Conservation (phyloP, 768 basidiomycete genomes). For the Exidia glandulosa region DNA sequence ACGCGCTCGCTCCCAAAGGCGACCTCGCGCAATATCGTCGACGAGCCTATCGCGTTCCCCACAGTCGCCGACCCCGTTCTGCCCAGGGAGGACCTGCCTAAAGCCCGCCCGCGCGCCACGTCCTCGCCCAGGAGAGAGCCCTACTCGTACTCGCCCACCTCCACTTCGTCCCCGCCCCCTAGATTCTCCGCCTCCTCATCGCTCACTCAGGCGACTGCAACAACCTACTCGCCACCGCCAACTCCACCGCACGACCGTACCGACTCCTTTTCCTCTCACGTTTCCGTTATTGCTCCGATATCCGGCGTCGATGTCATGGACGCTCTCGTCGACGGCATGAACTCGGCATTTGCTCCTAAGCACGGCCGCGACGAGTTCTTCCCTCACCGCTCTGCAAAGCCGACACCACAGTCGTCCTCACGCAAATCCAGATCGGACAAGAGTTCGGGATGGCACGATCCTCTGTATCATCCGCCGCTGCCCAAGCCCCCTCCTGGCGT, state of each 20-base stretch:
- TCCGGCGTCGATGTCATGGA: slow-evolving; percentile 75
- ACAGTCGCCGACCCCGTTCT: not conserved
- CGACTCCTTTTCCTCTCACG: slow-evolving; percentile 12
- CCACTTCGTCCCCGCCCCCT: not conserved
- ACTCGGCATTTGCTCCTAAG: slow-evolving; percentile 28
- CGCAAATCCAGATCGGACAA: slow-evolving; percentile 38
- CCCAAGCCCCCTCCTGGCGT: slow-evolving; percentile 77
- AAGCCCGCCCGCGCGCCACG: not conserved
- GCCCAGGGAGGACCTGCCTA: not conserved
- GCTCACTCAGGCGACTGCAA: slow-evolving; percentile 3
- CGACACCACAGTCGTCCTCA: not conserved
- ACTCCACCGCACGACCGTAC: not conserved
- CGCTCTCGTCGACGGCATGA: slow-evolving; percentile 84
- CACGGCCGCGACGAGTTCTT: slow-evolving; percentile 2
- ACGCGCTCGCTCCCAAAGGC: not conserved
- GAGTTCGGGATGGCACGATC: slow-evolving; percentile 43
- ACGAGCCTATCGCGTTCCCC: not conserved
- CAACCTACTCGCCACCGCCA: not conserved
- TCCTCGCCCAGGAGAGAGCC: not conserved
- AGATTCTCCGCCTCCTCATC: slow-evolving; percentile 3
- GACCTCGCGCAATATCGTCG: not conserved
- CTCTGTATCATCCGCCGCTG: slow-evolving; percentile 71
- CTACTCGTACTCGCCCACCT: not conserved
- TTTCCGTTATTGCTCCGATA: slow-evolving; percentile 64
- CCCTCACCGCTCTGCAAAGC: slow-evolving; percentile 1